Percentiles rank a stretch among this genome's conserved stretches.
These are phyloP conservation scores for Westerdykella sp. DNA, from an alignment of 2,329 filamentous ascomycete genomes.

Conservation along the genomic window DNA sequence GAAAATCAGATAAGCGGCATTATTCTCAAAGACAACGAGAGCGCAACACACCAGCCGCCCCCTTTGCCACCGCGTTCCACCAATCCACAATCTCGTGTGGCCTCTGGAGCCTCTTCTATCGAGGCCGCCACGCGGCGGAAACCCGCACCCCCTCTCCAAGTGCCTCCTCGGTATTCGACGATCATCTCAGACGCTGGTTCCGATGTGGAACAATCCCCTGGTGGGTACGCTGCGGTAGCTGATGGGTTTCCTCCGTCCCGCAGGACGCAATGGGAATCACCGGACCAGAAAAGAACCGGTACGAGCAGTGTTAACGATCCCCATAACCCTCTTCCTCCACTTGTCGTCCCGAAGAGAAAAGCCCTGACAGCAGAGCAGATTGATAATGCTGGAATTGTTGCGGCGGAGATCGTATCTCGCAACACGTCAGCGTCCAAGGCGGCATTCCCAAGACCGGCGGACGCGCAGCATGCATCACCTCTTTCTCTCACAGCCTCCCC, in stretches of 20 bases:
- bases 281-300: slow-evolving; percentile 36
- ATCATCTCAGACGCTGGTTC: slow-evolving; percentile 36
- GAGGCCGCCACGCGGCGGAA: slow-evolving; percentile 35
- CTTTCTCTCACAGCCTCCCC: too few species aligned
- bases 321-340: slow-evolving; percentile 27
- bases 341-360: slow-evolving; percentile 41
- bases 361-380: slow-evolving; percentile 40
- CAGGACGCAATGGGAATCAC: slow-evolving; percentile 16
- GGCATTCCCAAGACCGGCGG: slow-evolving; percentile 4
- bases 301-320: slow-evolving; percentile 24
- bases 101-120: slow-evolving; percentile 19
- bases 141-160: slow-evolving; percentile 37
- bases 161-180: slow-evolving; percentile 42
- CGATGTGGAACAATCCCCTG: slow-evolving; percentile 35
- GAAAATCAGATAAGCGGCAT: slow-evolving; percentile 39
- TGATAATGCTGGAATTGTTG: slow-evolving; percentile 29
- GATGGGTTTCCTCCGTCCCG: slow-evolving; percentile 35
- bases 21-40: slow-evolving; percentile 40
- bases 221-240: slow-evolving; percentile 34
- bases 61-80: slow-evolving; percentile 36
- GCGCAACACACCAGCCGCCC: slow-evolving; percentile 20
- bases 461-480: slow-evolving; percentile 1
- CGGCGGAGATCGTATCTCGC: slow-evolving; percentile 9
- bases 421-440: slow-evolving; percentile 10
- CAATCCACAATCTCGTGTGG: slow-evolving; percentile 5